These are phyloP conservation scores for Tulasnella sp. DNA, from an alignment of 768 basidiomycete species.

Conservation along the genomic window DNA sequence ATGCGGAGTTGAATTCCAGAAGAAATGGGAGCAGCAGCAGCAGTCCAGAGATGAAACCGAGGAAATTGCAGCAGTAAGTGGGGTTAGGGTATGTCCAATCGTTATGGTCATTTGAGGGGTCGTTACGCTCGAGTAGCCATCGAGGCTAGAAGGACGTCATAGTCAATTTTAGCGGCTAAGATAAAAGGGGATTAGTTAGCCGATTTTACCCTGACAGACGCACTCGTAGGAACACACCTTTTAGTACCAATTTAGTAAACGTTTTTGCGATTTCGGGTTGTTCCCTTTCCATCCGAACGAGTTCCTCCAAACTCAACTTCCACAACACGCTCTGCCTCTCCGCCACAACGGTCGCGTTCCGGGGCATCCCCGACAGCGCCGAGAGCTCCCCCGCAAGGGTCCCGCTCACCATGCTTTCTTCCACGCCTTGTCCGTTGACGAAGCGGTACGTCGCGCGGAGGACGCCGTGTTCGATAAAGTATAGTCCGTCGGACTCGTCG, in stretches of 20 bases:
- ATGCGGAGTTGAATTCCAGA: no score
- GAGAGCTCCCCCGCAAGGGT: constrained; percentile 87
- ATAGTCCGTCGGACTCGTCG: constrained; percentile 71
- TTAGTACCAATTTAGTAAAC: constrained; percentile 58
- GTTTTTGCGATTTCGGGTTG: constrained; percentile 49
- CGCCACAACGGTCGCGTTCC: constrained; percentile 78
- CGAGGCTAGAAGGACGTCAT: constrained; percentile 47
- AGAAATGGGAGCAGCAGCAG: no score
- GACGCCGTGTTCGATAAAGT: constrained; percentile 79
- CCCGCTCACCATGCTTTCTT: constrained; percentile 89
- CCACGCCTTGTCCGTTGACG: constrained; percentile 50
- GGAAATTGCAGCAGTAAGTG: no score
- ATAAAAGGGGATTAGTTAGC: constrained; percentile 6
- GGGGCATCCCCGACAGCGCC: constrained; percentile 58
- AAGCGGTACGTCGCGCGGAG: constrained; percentile 75
- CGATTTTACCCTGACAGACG: not conserved
- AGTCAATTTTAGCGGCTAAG: constrained; percentile 51
- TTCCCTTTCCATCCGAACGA: constrained; percentile 54
- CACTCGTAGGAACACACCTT: constrained; percentile 52
- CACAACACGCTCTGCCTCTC: constrained; percentile 71
- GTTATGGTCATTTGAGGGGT: no score
- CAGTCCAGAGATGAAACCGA: no score
- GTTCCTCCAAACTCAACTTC: constrained; percentile 50
- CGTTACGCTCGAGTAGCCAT: constrained; percentile 33
- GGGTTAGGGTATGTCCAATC: no score